Percentiles rank a stretch among this genome's conserved stretches.
phyloP scores from a whole-genome alignment of 345 rosid species.

The Arabis alpina region DNA sequence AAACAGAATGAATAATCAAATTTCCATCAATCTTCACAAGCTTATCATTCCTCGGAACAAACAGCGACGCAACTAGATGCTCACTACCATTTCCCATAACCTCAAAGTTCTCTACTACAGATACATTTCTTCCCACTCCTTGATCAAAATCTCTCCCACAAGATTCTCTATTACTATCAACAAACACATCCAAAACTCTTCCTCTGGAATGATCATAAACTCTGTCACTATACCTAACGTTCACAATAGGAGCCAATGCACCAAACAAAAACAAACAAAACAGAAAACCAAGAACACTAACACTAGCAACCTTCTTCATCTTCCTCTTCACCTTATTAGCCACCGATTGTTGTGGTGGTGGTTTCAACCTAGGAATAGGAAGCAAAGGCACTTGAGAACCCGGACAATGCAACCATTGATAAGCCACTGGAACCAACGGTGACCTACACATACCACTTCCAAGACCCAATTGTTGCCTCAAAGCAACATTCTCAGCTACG shows the following conservation, averaged over 20 bases:
- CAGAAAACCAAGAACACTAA: constrained; percentile 77
- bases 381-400: constrained; percentile 82
- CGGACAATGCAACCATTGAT: constrained; percentile 67
- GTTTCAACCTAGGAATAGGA: constrained; percentile 85
- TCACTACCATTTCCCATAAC: constrained; percentile 53
- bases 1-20: constrained; percentile 81
- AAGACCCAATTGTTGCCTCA: constrained; percentile 65
- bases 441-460: constrained; percentile 50
- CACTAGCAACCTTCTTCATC: constrained; percentile 87
- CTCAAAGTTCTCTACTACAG: no score
- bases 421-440: constrained; percentile 42
- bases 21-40: constrained; percentile 97
- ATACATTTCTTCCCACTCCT: no score
- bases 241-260: constrained; percentile 58
- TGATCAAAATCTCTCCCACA: no score
- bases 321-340: constrained; percentile 53
- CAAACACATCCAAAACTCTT: constrained; percentile 50
- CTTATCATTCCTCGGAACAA: constrained; percentile 88
- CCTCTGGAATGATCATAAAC: constrained; percentile 48
- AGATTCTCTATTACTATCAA: no score
- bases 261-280: constrained; percentile 70
- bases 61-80: constrained; percentile 77
- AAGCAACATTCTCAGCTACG: constrained; percentile 72
- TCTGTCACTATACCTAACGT: no score
- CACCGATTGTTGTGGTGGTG: constrained; percentile 57